Conservation (phyloP, 371 early-diverging fungal genomes). For the Choanephora cucurbitarum region DNA sequence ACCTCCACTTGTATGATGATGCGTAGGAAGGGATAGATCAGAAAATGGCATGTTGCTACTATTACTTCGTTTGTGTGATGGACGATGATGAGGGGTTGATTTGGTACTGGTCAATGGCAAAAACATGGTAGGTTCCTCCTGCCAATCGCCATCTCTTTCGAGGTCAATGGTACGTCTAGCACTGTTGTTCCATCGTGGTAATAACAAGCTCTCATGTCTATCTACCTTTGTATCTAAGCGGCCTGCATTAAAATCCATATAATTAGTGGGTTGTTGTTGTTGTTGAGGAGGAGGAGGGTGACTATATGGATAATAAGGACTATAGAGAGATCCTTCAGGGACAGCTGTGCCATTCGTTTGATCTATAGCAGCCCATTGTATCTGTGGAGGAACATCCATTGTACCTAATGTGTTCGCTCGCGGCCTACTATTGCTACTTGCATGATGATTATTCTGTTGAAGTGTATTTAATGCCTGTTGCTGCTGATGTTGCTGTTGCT, state of each 20-base stretch:
- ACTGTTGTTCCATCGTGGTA: constrained; percentile 18
- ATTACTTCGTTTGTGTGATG: constrained; percentile 32
- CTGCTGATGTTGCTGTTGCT: constrained; percentile 1
- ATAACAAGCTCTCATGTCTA: background rate
- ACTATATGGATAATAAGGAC: constrained; percentile 22
- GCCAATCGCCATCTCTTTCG: constrained; percentile 34
- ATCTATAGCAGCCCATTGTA: constrained; percentile 33
- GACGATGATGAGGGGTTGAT: constrained; percentile 9
- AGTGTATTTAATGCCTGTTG: constrained; percentile 10
- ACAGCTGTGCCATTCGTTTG: constrained; percentile 11
- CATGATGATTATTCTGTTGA: constrained; percentile 1
- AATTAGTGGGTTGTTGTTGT: constrained; percentile 2
- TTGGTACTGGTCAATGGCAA: constrained; percentile 5
- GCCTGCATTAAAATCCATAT: background rate
- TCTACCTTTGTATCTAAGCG: background rate
- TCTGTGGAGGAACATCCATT: constrained; percentile 40
- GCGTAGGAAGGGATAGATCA: constrained; percentile 14
- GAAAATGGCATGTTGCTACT: constrained; percentile 37
- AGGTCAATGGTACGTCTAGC: constrained; percentile 22
- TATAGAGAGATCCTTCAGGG: constrained; percentile 18
- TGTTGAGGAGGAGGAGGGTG: constrained; percentile 9
- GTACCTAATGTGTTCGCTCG: constrained; percentile 50
- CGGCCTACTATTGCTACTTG: constrained; percentile 24
- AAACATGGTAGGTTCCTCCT: constrained; percentile 11
- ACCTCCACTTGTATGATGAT: no score